phyloP scores from a whole-genome alignment of 306 rosid genomes.

The Chamaecrista fasciculata region DNA sequence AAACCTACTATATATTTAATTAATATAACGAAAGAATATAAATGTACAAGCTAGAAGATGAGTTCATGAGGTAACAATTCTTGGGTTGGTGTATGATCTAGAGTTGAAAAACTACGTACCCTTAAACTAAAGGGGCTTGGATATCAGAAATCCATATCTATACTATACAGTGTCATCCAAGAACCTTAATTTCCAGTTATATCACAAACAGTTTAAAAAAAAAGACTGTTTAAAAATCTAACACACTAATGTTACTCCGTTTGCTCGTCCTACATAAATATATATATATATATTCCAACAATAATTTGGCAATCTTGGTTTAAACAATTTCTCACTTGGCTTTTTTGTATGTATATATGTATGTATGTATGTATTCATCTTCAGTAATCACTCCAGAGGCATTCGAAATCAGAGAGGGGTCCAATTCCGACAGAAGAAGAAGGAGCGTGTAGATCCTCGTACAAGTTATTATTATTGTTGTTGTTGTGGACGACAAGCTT shows the following conservation, averaged over 20 bases:
- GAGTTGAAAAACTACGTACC: constrained; percentile 27
- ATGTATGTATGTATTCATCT: too few species aligned
- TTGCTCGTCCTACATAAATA: too few species aligned
- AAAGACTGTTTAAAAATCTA: background rate
- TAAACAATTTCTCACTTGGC: background rate
- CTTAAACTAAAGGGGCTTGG: constrained; percentile 35
- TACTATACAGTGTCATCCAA: constrained; percentile 25
- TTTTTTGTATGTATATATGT: too few species aligned
- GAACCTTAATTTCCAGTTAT: constrained; percentile 35
- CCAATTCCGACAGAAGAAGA: constrained; percentile 13
- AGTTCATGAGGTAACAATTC: constrained; percentile 38
- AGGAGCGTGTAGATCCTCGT: constrained; percentile 46
- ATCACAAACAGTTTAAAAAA: constrained; percentile 20
- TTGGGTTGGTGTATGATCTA: constrained; percentile 39
- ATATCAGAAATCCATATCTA: constrained; percentile 48
- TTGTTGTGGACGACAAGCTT: constrained; percentile 44
- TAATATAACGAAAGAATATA: constrained; percentile 48
- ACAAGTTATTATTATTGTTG: constrained; percentile 32
- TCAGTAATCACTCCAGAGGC: constrained; percentile 61
- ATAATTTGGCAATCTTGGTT: constrained; percentile 31
- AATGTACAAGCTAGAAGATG: constrained; percentile 44
- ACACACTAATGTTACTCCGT: too few species aligned
- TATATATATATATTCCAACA: too few species aligned
- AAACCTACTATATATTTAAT: constrained; percentile 26
- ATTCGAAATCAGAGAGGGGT: constrained; percentile 50